Evolutionary conservation across 768 basidiomycete species (phyloP).

Genomic region (Termitomyces bulborhizus): DNA sequence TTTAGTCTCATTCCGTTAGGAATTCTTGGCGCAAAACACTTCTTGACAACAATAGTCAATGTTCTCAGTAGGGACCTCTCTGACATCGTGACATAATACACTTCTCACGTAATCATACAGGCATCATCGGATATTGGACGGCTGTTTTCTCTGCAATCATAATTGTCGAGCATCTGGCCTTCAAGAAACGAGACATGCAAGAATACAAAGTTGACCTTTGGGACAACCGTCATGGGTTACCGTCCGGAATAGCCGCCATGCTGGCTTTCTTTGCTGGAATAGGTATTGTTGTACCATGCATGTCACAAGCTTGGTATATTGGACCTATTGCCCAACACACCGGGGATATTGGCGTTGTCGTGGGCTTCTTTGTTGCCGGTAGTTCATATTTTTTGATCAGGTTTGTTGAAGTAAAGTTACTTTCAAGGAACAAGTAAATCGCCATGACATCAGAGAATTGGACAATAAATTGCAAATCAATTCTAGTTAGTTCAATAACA

Average conservation of each 20-base stretch:
- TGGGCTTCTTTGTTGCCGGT: slow-evolving; percentile 44
- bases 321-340: slow-evolving; percentile 60
- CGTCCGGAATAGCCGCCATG: slow-evolving; percentile 58
- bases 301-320: slow-evolving; percentile 65
- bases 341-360: slow-evolving; percentile 69
- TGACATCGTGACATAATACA: neutral
- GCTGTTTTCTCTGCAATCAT: slow-evolving; percentile 54
- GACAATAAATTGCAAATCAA: no score
- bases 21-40: slow-evolving; percentile 62
- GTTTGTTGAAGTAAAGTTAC: slow-evolving; percentile 1
- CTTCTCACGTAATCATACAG: slow-evolving; percentile 14
- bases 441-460: no score
- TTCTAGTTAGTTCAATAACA: no score
- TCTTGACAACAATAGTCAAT: slow-evolving; percentile 58
- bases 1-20: slow-evolving; percentile 58
- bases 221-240: slow-evolving; percentile 48
- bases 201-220: slow-evolving; percentile 48
- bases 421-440: neutral
- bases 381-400: slow-evolving; percentile 33
- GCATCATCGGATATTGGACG: slow-evolving; percentile 51
- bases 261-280: slow-evolving; percentile 44
- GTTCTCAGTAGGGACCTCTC: slow-evolving; percentile 44
- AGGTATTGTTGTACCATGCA: slow-evolving; percentile 55
- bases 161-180: slow-evolving; percentile 60
- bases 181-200: slow-evolving; percentile 43